phyloP scores from a whole-genome alignment of 768 basidiomycete genomes.

The Zangia roseola region DNA sequence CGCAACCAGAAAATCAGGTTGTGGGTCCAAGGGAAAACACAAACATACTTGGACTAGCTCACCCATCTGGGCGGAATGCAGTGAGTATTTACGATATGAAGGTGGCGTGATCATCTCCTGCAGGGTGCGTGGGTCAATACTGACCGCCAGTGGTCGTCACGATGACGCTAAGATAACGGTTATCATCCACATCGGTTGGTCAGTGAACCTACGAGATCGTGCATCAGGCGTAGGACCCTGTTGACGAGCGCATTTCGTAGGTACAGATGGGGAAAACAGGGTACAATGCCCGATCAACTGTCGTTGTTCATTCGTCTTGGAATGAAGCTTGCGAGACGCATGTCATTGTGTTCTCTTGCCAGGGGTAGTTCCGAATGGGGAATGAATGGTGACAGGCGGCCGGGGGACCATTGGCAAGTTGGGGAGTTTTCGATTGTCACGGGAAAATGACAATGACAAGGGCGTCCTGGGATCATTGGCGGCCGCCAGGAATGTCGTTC shows the following conservation, averaged over 20 bases:
- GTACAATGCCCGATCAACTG: not conserved
- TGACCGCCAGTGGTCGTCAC: not conserved
- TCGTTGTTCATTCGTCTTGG: too few relatives aligned
- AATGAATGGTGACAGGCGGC: too few relatives aligned
- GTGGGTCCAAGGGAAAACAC: slow-evolving; percentile 20
- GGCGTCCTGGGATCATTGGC: too few relatives aligned
- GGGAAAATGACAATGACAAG: too few relatives aligned
- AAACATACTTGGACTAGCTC: not conserved
- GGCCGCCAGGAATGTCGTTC: too few relatives aligned
- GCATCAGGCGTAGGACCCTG: not conserved
- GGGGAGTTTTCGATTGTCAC: too few relatives aligned
- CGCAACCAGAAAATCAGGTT: not conserved
- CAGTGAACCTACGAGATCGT: not conserved
- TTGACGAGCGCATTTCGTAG: not conserved
- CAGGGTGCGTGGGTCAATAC: slow-evolving; percentile 7
- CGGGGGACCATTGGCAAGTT: too few relatives aligned
- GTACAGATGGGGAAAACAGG: not conserved
- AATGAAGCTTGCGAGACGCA: too few relatives aligned
- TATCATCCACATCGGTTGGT: slow-evolving; percentile 5
- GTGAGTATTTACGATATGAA: not conserved
- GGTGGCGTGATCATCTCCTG: slow-evolving; percentile 16
- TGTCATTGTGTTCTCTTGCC: too few relatives aligned
- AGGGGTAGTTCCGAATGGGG: too few relatives aligned
- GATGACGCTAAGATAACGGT: slow-evolving; percentile 15
- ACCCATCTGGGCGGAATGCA: slow-evolving; percentile 7